Evolutionary conservation across 352 stramenopile species (phyloP).

Genomic region (Phytophthora citricola): DNA sequence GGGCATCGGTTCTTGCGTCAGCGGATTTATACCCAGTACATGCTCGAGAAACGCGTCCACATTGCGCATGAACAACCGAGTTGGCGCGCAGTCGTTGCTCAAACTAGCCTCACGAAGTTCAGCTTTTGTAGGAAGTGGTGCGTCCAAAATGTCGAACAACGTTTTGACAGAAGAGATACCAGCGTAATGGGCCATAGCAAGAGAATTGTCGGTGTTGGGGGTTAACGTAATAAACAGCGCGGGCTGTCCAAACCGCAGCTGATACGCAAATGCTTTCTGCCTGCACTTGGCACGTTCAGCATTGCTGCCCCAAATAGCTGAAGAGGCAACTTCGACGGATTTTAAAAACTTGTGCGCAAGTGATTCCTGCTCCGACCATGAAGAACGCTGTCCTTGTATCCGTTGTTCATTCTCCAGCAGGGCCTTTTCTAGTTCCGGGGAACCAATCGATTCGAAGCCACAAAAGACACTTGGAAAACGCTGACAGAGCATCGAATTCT

Average conservation of each 20-base stretch:
- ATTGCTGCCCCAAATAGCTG: conserved; percentile 2
- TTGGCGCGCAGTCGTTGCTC: conserved; percentile 7
- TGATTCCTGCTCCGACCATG: neutral
- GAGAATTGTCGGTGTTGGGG: conserved; percentile 3
- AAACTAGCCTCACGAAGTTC: conserved; percentile 3
- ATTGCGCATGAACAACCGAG: conserved; percentile 5
- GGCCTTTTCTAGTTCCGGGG: neutral
- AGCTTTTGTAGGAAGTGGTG: neutral
- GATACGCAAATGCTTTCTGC: conserved; percentile 7
- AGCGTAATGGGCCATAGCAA: conserved; percentile 14
- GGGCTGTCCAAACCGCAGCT: conserved; percentile 12
- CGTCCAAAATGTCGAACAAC: conserved; percentile 4
- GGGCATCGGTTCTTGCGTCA: neutral
- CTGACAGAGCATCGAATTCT: conserved; percentile 5
- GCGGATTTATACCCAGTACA: neutral
- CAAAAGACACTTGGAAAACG: neutral
- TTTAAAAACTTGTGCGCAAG: conserved; percentile 5
- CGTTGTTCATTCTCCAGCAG: conserved; percentile 12
- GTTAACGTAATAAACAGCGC: conserved; percentile 15
- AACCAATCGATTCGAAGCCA: neutral
- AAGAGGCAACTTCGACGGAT: conserved; percentile 3
- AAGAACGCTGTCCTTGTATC: conserved; percentile 1
- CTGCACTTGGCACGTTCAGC: conserved; percentile 7
- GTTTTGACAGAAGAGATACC: conserved; percentile 5
- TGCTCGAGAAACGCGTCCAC: conserved; percentile 10